A percentile compares a stretch with the other conserved stretches of the same genome.
phyloP scores from a whole-genome alignment of 305 asterid species.

The Fraxinus floribunda region DNA sequence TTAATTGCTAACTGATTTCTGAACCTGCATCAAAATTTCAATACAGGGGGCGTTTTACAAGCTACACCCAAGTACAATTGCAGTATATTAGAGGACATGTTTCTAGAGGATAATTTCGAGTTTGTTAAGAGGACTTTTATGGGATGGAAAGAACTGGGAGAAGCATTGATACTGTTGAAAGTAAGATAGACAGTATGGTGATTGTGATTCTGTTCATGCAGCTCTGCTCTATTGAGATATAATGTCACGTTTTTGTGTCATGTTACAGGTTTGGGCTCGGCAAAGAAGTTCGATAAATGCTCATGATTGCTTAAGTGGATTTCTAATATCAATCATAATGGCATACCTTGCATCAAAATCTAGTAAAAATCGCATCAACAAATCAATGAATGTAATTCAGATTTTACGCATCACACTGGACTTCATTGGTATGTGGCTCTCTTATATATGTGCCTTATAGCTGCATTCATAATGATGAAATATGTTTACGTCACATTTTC shows the following conservation, averaged over 20 bases:
- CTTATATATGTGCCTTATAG: constrained; percentile 3
- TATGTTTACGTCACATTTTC: constrained; percentile 6
- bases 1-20: constrained; percentile 19
- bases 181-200: constrained; percentile 45
- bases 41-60: constrained; percentile 36
- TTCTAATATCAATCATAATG: constrained; percentile 60
- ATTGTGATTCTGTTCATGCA: constrained; percentile 19
- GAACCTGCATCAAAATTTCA: constrained; percentile 22
- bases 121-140: constrained; percentile 55
- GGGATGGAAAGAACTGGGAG: constrained; percentile 74
- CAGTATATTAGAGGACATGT: constrained; percentile 95
- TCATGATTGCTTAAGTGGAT: constrained; percentile 93
- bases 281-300: constrained; percentile 63
- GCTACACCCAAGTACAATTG: constrained; percentile 83
- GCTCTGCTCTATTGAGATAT: constrained; percentile 15
- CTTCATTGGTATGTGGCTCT: constrained; percentile 66
- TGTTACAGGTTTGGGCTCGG: constrained; percentile 87
- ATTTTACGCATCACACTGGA: constrained; percentile 83
- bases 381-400: constrained; percentile 74
- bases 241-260: constrained; percentile 24
- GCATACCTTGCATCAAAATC: constrained; percentile 75
- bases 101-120: constrained; percentile 74
- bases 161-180: constrained; percentile 79
- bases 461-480: constrained; percentile 4
- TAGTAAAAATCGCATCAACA: constrained; percentile 65